phyloP scores from a whole-genome alignment of 1,284 basidiomycete species.

The Heterobasidion occidentale region DNA sequence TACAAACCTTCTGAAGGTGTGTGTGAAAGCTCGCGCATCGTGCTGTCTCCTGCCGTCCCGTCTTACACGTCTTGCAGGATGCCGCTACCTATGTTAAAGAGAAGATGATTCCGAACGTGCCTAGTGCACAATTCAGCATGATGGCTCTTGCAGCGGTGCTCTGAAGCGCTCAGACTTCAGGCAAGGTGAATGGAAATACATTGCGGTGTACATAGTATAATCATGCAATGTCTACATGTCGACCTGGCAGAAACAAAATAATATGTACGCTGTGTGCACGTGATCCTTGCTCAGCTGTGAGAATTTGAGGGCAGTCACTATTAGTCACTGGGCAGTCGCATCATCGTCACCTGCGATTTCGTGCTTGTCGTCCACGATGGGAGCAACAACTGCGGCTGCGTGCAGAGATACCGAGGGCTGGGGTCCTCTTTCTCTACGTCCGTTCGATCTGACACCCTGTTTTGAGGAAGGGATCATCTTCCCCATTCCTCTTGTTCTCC shows the following conservation, averaged over 20 bases:
- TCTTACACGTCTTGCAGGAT: conserved; percentile 35
- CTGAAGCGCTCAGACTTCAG: background rate
- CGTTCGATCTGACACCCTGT: conserved; percentile 80
- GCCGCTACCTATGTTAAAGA: conserved; percentile 62
- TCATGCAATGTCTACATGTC: background rate
- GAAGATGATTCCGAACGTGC: conserved; percentile 47
- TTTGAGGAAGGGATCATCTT: conserved; percentile 73
- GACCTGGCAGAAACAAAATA: too few relatives aligned
- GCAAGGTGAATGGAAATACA: background rate
- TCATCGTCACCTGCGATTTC: background rate
- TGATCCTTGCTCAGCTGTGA: background rate
- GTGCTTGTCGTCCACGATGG: conserved; percentile 3
- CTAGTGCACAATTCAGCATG: conserved; percentile 51
- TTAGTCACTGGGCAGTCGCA: background rate
- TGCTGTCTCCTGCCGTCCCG: background rate
- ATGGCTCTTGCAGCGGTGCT: conserved; percentile 18
- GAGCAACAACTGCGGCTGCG: background rate
- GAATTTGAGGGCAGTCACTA: background rate
- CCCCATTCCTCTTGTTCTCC: conserved; percentile 38
- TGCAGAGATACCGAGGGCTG: conserved; percentile 46
- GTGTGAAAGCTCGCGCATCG: conserved; percentile 9
- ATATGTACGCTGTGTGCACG: too few relatives aligned
- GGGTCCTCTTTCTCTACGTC: conserved; percentile 52
- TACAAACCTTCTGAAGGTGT: conserved; percentile 51
- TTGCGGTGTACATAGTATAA: background rate